phyloP scores from a whole-genome alignment of 768 basidiomycete species.

The Saitozyma sp. region DNA sequence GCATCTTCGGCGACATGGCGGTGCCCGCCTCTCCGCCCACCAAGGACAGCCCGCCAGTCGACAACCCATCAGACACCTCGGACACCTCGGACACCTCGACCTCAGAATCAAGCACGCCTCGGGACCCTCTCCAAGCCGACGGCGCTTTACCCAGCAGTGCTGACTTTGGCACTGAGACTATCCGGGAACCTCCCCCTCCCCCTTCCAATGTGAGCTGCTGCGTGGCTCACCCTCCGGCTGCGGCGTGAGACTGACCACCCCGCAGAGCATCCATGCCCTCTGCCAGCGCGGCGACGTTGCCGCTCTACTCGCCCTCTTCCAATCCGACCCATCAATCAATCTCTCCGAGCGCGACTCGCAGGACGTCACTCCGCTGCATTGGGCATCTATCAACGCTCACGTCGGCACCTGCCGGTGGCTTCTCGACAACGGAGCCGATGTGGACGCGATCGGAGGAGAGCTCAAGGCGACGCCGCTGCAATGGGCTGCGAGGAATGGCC shows the following conservation, averaged over 20 bases:
- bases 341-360: slow-evolving; percentile 65
- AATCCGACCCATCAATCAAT: slow-evolving; percentile 24
- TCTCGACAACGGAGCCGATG: slow-evolving; percentile 87
- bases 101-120: too few species aligned
- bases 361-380: slow-evolving; percentile 93
- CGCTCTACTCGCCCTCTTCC: slow-evolving; percentile 15
- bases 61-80: too few species aligned
- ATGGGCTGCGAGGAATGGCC: slow-evolving; percentile 95
- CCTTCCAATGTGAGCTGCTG: neutral
- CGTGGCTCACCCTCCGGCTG: neutral
- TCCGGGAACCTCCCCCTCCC: slow-evolving; percentile 14
- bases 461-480: slow-evolving; percentile 92
- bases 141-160: slow-evolving; percentile 3
- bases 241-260: neutral
- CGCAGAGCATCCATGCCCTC: slow-evolving; percentile 67
- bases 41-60: too few species aligned
- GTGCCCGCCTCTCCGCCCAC: too few species aligned
- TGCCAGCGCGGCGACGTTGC: slow-evolving; percentile 72
- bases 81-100: too few species aligned
- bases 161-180: slow-evolving; percentile 30
- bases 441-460: slow-evolving; percentile 92
- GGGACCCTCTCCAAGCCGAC: neutral
- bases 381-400: slow-evolving; percentile 97
- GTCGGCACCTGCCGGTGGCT: slow-evolving; percentile 82
- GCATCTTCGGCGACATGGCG: too few species aligned